Base-by-base conservation (phyloP, 2,329 filamentous ascomycete genomes). In the Ambrosiella cleistominuta region DNA sequence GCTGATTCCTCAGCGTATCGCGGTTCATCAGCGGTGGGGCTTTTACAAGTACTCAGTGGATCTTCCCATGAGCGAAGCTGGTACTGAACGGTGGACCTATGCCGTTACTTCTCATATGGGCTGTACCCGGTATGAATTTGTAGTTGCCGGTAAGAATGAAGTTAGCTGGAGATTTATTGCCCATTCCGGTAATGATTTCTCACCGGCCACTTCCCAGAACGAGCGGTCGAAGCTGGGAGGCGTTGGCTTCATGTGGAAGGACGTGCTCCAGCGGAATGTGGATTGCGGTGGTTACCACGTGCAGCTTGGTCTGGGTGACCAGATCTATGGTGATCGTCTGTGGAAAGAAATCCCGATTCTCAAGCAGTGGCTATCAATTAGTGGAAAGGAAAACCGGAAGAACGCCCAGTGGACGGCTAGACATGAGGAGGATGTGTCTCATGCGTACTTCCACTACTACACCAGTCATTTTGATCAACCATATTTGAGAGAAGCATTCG, bases 371-470 rank as follows among this genome's bases (percentile, higher is more conserved):
- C 81, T 96, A 50, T 81, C 85, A 8, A 93, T 90, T 71, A 90
- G 85, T 65, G 93, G 93, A 5, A 90, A 95, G 63, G 93, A 97
- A 58, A 93, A 89, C 64, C 79, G 94, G 60, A 95, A 90, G 73
- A 94, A 83, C 64, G 84, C 88, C 0, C 78, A 83, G 49, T 98
- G 93, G 93, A 95, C 90, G 7, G 88, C 91, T 2, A 84, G 88
- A 54, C 88, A 97, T 65, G 89, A 98, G 67, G 91, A 98, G 66
- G 93, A 98, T 66, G 88, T 95, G 15, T 83, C 85, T 1, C 90
- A 97, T 70, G 90, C 93, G 7, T 98, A 95, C 72, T 98, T 98
- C 70, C 93, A 98, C 69, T 98, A 95, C 70, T 98, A 98, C 68
- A 95, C 90, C 1, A 95, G 89, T 64, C 91, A 97, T 69, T 97